Base-by-base conservation (phyloP, 169 alveolate genomes). In the Babesia bigemina region DNA sequence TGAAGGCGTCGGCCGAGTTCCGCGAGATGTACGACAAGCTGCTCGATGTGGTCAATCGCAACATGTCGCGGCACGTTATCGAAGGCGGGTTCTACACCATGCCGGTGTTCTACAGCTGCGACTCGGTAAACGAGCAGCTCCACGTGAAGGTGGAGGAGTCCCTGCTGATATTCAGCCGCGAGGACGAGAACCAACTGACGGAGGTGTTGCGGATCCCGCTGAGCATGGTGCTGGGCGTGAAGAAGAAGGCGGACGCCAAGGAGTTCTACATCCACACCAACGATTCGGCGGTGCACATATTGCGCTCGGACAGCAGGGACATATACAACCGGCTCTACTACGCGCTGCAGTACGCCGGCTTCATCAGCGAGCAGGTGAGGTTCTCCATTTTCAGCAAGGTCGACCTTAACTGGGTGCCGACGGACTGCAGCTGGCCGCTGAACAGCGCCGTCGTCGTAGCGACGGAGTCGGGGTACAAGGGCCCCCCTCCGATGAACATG, bases 281-380 rank as follows among this genome's bases (percentile, higher is more conserved):
- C 56, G 84, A 61, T 14, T 26, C 60, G 13, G 42, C 49, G 48
- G 24, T 42, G 19, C 87, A 79, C 44, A 72, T 79, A 9, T 6
- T 79, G 19, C 63, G 73, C 2, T 7, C 60, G 24, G 69, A 29
- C 9, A 62, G 24, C 24, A 16, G 53, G 16, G 87, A 79, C 45
- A 21, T 36, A 19, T 79, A 52, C 65, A 79, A 71, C 47, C 59
- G 87, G 29, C 53, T 89, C 79, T 74, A 72, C 82, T 85, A 89
- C 83, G 93, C 92, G 53, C 75, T 89, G 45, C 90, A 77, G 57
- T 89, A 89, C 42, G 92, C 91, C 28, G 92, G 92, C 19, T 85
- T 89, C 88, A 75, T 89, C 44, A 72, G 57, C 21, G 84, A 85
- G 29, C 70, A 82, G 29, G 47, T 53, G 44, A 65, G 75, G 50